Conservation (phyloP, 169 alveolate genomes). For the Plasmodium gallinaceum region DNA sequence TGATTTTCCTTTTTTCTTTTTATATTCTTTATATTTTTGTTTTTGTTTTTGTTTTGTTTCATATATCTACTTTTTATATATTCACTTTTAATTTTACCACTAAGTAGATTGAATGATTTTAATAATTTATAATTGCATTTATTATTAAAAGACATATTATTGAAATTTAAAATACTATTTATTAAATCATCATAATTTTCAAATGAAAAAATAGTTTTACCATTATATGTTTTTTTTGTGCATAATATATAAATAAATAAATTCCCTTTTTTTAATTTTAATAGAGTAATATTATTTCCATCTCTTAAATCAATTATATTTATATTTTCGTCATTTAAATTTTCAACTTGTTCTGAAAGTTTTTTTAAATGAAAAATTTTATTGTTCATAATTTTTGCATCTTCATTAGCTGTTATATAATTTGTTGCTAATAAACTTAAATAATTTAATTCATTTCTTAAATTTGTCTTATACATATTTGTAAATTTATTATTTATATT, state of each 20-base stretch:
- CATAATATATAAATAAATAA: conserved; percentile 47
- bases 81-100: conserved; percentile 8
- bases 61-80: conserved; percentile 2
- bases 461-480: conserved; percentile 8
- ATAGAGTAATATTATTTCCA: conserved; percentile 31
- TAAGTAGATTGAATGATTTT: conserved; percentile 33
- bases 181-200: conserved; percentile 65
- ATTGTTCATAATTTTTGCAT: conserved; percentile 35
- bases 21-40: not conserved
- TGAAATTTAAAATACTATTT: conserved; percentile 41
- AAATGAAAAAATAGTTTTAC: conserved; percentile 66
- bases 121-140: conserved; percentile 25
- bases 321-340: conserved; percentile 37
- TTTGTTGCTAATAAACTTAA: conserved; percentile 44
- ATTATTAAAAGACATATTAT: conserved; percentile 15
- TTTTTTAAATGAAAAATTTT: conserved; percentile 40
- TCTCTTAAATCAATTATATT: conserved; percentile 44
- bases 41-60: not conserved
- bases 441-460: conserved; percentile 58
- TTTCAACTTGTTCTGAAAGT: conserved; percentile 64
- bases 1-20: conserved; percentile 5
- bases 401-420: conserved; percentile 39
- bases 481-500: conserved; percentile 1
- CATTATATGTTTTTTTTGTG: conserved; percentile 60
- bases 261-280: conserved; percentile 38